Evolutionary conservation across 2,329 filamentous ascomycete genomes (phyloP).

Genomic region (Elsinoe perseae): DNA sequence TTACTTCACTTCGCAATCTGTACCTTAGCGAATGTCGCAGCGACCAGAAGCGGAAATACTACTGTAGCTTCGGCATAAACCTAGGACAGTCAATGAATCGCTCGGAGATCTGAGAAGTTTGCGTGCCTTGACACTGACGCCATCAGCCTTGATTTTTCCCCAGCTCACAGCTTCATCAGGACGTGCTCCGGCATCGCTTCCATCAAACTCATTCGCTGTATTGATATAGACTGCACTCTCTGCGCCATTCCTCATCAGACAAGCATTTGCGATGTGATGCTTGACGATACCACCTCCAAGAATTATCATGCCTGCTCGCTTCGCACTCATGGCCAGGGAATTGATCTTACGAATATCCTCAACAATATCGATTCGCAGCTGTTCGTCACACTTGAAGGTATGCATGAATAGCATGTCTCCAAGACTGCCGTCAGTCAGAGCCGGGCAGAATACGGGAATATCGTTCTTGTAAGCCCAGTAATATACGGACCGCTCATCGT

Average conservation of each 20-base stretch:
- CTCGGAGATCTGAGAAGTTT: neutral
- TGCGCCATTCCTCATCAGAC: constrained; percentile 93
- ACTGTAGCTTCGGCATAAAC: constrained; percentile 61
- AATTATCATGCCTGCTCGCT: constrained; percentile 88
- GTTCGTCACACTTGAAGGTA: constrained; percentile 77
- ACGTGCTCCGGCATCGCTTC: constrained; percentile 87
- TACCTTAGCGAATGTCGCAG: constrained; percentile 54
- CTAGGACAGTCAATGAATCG: constrained; percentile 26
- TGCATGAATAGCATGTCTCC: constrained; percentile 99
- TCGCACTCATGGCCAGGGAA: constrained; percentile 78
- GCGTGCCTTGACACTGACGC: constrained; percentile 76
- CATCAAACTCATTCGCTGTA: constrained; percentile 94
- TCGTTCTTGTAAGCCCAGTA: constrained; percentile 98
- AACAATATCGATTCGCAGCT: constrained; percentile 82
- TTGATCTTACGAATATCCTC: constrained; percentile 92
- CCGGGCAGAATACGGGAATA: constrained; percentile 95
- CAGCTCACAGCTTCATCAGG: constrained; percentile 97
- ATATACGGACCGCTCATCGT: constrained; percentile 82
- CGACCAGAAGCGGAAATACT: constrained; percentile 60
- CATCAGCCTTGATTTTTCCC: constrained; percentile 93
- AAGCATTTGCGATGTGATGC: constrained; percentile 97
- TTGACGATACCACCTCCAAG: constrained; percentile 93
- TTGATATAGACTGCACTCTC: constrained; percentile 98
- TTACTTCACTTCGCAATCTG: constrained; percentile 9
- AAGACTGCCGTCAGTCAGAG: constrained; percentile 86